These are phyloP conservation scores for Fallopia convolvulus DNA, from an alignment of 148 eudicot genomes.

Conservation along the genomic window DNA sequence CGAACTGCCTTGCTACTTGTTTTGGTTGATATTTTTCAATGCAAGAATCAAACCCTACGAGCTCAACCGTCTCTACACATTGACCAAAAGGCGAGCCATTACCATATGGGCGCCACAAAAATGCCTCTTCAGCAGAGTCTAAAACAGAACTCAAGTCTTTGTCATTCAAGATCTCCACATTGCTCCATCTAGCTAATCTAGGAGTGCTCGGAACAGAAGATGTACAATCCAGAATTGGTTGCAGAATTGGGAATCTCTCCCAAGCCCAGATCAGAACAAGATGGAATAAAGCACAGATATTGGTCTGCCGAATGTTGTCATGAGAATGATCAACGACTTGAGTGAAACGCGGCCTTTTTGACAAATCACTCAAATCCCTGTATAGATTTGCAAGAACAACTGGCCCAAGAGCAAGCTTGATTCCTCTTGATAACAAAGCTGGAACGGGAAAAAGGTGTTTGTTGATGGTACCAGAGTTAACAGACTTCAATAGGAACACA, in stretches of 20 bases:
- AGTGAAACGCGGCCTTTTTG: not conserved
- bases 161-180: not conserved
- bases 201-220: not conserved
- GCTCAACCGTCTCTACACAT: slow-evolving; percentile 28
- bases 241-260: slow-evolving; percentile 33
- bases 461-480: not conserved
- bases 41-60: slow-evolving; percentile 34
- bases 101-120: slow-evolving; percentile 40
- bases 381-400: slow-evolving; percentile 33
- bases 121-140: slow-evolving; percentile 11
- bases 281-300: slow-evolving; percentile 15
- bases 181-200: slow-evolving; percentile 26
- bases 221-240: not conserved
- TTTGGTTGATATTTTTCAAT: slow-evolving; percentile 40
- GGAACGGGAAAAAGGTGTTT: slow-evolving; percentile 19
- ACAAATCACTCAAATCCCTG: slow-evolving; percentile 27
- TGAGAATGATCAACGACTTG: not conserved
- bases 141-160: slow-evolving; percentile 4
- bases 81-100: slow-evolving; percentile 19
- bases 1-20: slow-evolving; percentile 45
- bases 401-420: slow-evolving; percentile 17
- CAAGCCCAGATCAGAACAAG: slow-evolving; percentile 47
- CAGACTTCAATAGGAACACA: slow-evolving; percentile 12
- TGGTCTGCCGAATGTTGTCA: not conserved
- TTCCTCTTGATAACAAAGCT: slow-evolving; percentile 24